Evolutionary conservation across 2,329 filamentous ascomycete species (phyloP).

Genomic region (Talaromyces marneffei): DNA sequence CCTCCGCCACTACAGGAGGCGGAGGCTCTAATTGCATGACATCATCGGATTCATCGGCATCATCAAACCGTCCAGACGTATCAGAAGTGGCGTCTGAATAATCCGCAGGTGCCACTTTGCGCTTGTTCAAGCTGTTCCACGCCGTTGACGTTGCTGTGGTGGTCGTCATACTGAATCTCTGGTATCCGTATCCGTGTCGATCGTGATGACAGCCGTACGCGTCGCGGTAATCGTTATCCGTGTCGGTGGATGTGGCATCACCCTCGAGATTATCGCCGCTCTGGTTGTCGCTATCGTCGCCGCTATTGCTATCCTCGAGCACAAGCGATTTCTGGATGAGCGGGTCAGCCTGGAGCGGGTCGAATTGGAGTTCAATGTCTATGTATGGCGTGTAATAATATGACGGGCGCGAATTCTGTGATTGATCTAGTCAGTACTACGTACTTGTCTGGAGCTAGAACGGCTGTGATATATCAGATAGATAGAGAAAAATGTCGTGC

Average conservation of each 20-base stretch:
- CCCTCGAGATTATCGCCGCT: not conserved
- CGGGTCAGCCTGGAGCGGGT: slow-evolving; percentile 19
- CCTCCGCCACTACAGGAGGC: not conserved
- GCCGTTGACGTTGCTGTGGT: not conserved
- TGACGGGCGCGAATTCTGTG: not conserved
- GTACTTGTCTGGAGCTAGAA: not conserved
- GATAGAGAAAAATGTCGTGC: not conserved
- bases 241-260: not conserved
- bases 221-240: not conserved
- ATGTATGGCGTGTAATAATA: slow-evolving; percentile 9
- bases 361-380: slow-evolving; percentile 18
- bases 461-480: not conserved
- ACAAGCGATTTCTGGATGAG: slow-evolving; percentile 23
- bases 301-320: slow-evolving; percentile 7
- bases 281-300: not conserved
- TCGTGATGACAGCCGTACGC: not conserved
- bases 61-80: slow-evolving; percentile 31
- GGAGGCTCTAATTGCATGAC: not conserved
- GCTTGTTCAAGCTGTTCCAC: slow-evolving; percentile 16
- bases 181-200: not conserved
- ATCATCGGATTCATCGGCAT: slow-evolving; percentile 26
- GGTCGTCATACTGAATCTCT: not conserved
- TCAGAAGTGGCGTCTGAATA: slow-evolving; percentile 24
- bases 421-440: not conserved
- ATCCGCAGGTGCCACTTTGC: slow-evolving; percentile 23